These are phyloP conservation scores for Dioscorea cayenensis DNA, from an alignment of 116 monocot genomes.

Conservation along the genomic window DNA sequence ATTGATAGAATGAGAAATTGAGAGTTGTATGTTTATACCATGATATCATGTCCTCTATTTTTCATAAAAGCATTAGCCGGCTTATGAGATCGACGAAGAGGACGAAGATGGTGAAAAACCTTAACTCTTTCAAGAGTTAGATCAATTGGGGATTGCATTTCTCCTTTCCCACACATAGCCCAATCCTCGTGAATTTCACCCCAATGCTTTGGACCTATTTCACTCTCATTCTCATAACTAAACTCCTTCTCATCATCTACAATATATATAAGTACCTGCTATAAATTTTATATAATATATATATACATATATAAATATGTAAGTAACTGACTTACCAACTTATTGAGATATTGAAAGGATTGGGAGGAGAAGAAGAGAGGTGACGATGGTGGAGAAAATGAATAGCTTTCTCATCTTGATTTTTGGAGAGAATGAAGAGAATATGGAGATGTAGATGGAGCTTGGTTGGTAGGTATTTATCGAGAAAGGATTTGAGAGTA, in stretches of 20 bases:
- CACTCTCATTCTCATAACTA: slow-evolving; percentile 21
- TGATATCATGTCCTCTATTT: slow-evolving; percentile 60
- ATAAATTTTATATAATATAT: background rate
- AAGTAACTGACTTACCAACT: background rate
- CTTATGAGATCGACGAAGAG: slow-evolving; percentile 19
- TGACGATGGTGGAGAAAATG: background rate
- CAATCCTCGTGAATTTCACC: slow-evolving; percentile 31
- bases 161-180: slow-evolving; percentile 31
- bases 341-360: background rate
- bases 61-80: slow-evolving; percentile 31
- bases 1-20: too few species aligned
- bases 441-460: too few species aligned
- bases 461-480: too few species aligned
- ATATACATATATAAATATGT: background rate
- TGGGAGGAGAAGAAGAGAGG: background rate
- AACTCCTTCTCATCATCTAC: slow-evolving; percentile 36
- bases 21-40: slow-evolving; percentile 18
- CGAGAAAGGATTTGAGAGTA: too few species aligned
- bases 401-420: too few species aligned
- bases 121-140: slow-evolving; percentile 20
- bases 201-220: slow-evolving; percentile 45
- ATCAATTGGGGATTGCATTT: slow-evolving; percentile 58
- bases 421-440: too few species aligned
- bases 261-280: background rate
- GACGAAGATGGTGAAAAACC: slow-evolving; percentile 13